Evolutionary conservation across 768 basidiomycete species (phyloP).

Genomic region (Cytidiella melzeri): DNA sequence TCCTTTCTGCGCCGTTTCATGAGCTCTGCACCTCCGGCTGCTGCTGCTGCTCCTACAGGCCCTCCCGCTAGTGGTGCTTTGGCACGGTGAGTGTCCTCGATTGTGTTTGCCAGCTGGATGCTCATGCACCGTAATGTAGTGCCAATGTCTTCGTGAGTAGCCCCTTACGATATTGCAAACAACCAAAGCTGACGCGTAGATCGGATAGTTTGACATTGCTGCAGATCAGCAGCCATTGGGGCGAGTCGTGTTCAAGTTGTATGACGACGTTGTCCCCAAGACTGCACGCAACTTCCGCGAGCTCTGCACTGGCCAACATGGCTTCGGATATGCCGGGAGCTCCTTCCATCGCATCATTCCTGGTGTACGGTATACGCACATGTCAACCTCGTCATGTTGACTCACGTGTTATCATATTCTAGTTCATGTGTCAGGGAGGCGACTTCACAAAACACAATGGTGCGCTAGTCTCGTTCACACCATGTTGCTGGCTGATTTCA

Average conservation of each 20-base stretch:
- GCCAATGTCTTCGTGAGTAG: not conserved
- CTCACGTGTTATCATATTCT: not conserved
- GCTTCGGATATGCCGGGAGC: constrained; percentile 65
- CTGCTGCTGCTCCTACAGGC: not conserved
- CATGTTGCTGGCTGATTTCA: constrained; percentile 16
- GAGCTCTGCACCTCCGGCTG: not conserved
- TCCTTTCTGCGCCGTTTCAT: not conserved
- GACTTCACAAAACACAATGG: constrained; percentile 60
- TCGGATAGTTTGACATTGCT: constrained; percentile 59
- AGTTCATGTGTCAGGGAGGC: constrained; percentile 89
- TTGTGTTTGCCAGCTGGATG: not conserved
- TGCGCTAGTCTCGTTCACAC: not conserved
- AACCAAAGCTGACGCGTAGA: not conserved
- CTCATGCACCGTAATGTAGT: not conserved
- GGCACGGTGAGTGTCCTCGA: not conserved
- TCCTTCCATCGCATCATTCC: constrained; percentile 85
- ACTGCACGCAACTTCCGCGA: constrained; percentile 86
- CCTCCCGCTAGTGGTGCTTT: not conserved
- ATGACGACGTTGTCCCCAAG: constrained; percentile 68
- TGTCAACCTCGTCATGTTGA: not conserved
- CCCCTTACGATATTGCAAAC: not conserved
- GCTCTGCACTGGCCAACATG: constrained; percentile 69
- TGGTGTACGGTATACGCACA: constrained; percentile 10
- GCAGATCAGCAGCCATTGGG: constrained; percentile 38
- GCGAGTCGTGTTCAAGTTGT: constrained; percentile 81